Evolutionary conservation across 108 stramenopile species (phyloP).

Genomic region (Cyclotella sp.): DNA sequence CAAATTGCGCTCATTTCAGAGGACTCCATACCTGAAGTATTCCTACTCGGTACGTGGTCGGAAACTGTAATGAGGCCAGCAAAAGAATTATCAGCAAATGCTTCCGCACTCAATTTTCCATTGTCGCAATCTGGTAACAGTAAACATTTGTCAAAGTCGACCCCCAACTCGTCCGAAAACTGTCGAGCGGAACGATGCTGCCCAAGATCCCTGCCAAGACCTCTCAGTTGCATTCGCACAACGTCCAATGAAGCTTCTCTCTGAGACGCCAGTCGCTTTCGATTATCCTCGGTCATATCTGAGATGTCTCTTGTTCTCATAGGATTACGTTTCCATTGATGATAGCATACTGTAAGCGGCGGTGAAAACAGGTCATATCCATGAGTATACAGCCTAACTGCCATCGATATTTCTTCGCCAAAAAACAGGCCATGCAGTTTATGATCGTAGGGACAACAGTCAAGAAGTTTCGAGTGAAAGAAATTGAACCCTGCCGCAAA

Average conservation of each 20-base stretch:
- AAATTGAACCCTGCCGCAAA: constrained; percentile 93
- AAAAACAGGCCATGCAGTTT: constrained; percentile 81
- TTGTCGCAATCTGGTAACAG: constrained; percentile 18
- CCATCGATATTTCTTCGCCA: constrained; percentile 90
- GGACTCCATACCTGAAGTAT: too few relatives aligned
- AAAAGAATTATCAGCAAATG: constrained; percentile 23
- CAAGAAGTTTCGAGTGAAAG: constrained; percentile 46
- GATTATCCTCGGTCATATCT: background rate
- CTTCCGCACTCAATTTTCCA: constrained; percentile 3
- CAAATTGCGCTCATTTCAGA: too few relatives aligned
- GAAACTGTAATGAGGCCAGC: background rate
- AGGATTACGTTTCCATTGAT: constrained; percentile 70
- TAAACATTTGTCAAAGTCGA: constrained; percentile 49
- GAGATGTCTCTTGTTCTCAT: constrained; percentile 8
- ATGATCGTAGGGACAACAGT: constrained; percentile 80
- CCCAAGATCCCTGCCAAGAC: constrained; percentile 46
- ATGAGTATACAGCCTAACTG: constrained; percentile 78
- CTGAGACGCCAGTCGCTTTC: background rate
- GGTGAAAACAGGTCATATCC: constrained; percentile 87
- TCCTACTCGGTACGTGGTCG: too few relatives aligned
- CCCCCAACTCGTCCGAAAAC: constrained; percentile 54
- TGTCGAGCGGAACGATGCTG: constrained; percentile 44
- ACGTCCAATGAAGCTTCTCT: constrained; percentile 25
- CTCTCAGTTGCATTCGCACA: constrained; percentile 38
- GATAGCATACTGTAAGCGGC: constrained; percentile 74